Percentiles rank a stretch among this genome's conserved stretches.
Evolutionary conservation across 1,284 basidiomycete species (phyloP).

Genomic region (Leccinum angustisporum): DNA sequence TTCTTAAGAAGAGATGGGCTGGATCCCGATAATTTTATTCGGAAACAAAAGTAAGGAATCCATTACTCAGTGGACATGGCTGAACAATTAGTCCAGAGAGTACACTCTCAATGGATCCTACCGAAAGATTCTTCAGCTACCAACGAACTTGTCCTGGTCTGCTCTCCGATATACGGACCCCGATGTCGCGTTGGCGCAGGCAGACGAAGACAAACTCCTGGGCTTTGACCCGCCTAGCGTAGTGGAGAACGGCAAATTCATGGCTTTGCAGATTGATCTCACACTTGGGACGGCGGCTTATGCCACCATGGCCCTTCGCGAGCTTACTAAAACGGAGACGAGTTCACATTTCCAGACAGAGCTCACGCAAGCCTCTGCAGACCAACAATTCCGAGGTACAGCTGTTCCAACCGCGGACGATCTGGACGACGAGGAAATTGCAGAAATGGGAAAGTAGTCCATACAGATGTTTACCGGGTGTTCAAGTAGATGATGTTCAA

Average conservation of each 20-base stretch:
- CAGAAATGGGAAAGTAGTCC: constrained; percentile 18
- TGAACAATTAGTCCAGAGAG: constrained; percentile 54
- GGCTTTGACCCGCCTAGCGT: constrained; percentile 70
- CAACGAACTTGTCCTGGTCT: constrained; percentile 78
- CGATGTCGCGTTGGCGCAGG: constrained; percentile 85
- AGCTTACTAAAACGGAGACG: constrained; percentile 91
- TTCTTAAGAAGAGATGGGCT: constrained; percentile 85
- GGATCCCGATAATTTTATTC: constrained; percentile 82
- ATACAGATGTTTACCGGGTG: too few species aligned
- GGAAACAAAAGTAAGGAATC: constrained; percentile 77
- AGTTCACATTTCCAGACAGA: constrained; percentile 83
- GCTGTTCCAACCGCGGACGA: constrained; percentile 35
- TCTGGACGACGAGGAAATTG: constrained; percentile 25
- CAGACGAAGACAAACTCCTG: constrained; percentile 91
- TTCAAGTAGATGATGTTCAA: constrained; percentile 1
- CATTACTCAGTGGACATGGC: constrained; percentile 1
- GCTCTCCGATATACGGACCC: constrained; percentile 91
- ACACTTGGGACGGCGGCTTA: constrained; percentile 86
- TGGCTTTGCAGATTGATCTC: constrained; percentile 81
- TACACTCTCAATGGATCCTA: constrained; percentile 93
- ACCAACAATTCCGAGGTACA: constrained; percentile 71
- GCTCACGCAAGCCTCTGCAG: constrained; percentile 79
- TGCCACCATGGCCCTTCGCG: constrained; percentile 93
- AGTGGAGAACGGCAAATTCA: constrained; percentile 74
- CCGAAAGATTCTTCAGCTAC: constrained; percentile 86